Evolutionary conservation across 2,329 filamentous ascomycete genomes (phyloP), one percentile per base, ranked within the genome.

Genomic region (Chrysoporthe cubensis): DNA sequence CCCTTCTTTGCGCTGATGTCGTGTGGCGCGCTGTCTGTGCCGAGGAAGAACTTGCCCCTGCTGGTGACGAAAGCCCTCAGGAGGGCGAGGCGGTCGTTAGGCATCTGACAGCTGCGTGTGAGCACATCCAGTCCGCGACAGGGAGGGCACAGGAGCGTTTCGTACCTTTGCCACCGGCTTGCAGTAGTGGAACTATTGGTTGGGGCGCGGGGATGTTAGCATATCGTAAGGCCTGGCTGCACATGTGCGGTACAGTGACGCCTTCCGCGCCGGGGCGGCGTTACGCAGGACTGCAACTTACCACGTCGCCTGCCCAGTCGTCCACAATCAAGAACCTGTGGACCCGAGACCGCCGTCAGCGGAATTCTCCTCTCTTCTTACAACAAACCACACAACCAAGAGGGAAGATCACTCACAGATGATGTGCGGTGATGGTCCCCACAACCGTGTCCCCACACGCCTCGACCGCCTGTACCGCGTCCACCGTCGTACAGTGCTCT

Each of bases 401-500:
- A 42, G 13, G 16, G 26, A 26, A 32, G n/a, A 9, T n/a, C 3
- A 48, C 69, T 70, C 8, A 93, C 32, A 97, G 83, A 75, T 97
- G 94, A 75, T 97, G 94, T 2, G 93, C 92, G 0, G 94, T 97
- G 72, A 97, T 93, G 11, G 92, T 95, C 4, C 83, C 84, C 0
- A 87, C 90, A 34, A 97, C 95, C 3, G 87, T 91, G 21, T 90
- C 86, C 0, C 93, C 93, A 75, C 93, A 96, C 16, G 87, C 82
- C 71, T 86, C 85, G 46, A 97, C 94, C 0, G 93, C 90, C 71
- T 91, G 87, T 4, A 97, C 83, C 0, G 94, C 94, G 0, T 91
- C 92, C 1, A 88, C 89, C 0, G 93, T 96, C 13, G 93, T 94
- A 83, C 93, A 96, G 81, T 97, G 94, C 81, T 97, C 92, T 59